Conservation (phyloP, 768 basidiomycete species). For the Boletellus sp. region DNA sequence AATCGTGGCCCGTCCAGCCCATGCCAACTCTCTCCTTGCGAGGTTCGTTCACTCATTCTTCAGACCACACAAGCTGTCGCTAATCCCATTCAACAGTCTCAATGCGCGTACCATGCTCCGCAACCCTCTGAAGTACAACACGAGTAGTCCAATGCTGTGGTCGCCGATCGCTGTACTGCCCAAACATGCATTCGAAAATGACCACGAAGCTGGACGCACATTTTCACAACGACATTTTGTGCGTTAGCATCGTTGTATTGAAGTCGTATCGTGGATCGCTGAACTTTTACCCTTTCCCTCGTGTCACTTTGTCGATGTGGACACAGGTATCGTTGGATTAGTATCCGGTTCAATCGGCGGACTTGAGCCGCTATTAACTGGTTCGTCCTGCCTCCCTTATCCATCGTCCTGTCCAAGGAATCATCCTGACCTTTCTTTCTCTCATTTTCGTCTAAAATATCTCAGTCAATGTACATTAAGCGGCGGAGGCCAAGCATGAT, state of each 20-base stretch:
- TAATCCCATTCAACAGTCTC: conserved; percentile 10
- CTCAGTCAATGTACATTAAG: conserved; percentile 19
- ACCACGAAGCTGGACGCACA: background rate
- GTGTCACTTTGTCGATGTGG: background rate
- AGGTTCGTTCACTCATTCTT: conserved; percentile 13
- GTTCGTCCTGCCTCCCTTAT: conserved; percentile 6
- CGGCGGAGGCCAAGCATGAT: conserved; percentile 18
- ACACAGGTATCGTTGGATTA: conserved; percentile 6
- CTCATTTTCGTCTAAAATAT: conserved; percentile 1
- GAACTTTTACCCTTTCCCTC: background rate
- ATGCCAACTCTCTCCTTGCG: conserved; percentile 26
- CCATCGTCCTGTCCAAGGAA: background rate
- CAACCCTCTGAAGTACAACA: background rate
- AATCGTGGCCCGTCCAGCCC: conserved; percentile 9
- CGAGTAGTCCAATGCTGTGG: background rate
- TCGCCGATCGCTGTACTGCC: conserved; percentile 9
- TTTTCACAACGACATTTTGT: background rate
- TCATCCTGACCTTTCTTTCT: background rate
- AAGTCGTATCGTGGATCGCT: background rate
- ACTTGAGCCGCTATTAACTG: background rate
- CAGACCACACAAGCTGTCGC: background rate
- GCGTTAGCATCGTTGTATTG: background rate
- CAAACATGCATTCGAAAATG: background rate
- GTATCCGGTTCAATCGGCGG: background rate
- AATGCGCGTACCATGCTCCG: conserved; percentile 17